Evolutionary conservation across 345 rosid genomes (phyloP).

Genomic region (Aethionema arabicum): DNA sequence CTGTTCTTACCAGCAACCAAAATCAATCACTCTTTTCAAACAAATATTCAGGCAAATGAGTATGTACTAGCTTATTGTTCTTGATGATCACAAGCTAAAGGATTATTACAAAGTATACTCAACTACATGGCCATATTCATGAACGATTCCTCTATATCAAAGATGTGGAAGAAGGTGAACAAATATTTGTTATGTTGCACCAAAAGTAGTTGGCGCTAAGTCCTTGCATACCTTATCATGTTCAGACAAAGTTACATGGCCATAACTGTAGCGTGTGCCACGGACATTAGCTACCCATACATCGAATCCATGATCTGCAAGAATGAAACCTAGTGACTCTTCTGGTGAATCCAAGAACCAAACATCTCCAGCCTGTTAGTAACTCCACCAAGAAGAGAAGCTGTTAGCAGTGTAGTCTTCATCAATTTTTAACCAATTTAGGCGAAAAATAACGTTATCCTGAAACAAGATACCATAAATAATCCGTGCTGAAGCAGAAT

Average conservation of each 20-base stretch:
- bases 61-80: too few species aligned
- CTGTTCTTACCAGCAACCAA: too few species aligned
- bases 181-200: not conserved
- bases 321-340: conserved; percentile 76
- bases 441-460: not conserved
- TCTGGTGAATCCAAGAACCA: conserved; percentile 75
- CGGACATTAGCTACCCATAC: conserved; percentile 95
- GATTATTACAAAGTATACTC: too few species aligned
- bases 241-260: conserved; percentile 68
- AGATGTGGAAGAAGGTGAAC: not conserved
- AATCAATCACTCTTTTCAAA: too few species aligned
- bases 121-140: not conserved
- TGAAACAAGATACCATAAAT: conserved; percentile 62
- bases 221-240: conserved; percentile 59
- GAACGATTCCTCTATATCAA: not conserved
- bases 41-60: too few species aligned
- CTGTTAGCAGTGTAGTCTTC: conserved; percentile 1
- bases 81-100: too few species aligned
- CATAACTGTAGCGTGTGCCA: conserved; percentile 84
- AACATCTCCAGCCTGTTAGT: conserved; percentile 68
- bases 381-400: conserved; percentile 17
- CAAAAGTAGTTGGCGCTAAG: not conserved
- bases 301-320: conserved; percentile 88
- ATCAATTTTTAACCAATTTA: not conserved
- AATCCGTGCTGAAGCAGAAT: conserved; percentile 90